A percentile compares a stretch with the other conserved stretches of the same genome.
These are phyloP conservation scores for Aeschynomene evenia DNA, from an alignment of 306 rosid species.

Conservation along the genomic window DNA sequence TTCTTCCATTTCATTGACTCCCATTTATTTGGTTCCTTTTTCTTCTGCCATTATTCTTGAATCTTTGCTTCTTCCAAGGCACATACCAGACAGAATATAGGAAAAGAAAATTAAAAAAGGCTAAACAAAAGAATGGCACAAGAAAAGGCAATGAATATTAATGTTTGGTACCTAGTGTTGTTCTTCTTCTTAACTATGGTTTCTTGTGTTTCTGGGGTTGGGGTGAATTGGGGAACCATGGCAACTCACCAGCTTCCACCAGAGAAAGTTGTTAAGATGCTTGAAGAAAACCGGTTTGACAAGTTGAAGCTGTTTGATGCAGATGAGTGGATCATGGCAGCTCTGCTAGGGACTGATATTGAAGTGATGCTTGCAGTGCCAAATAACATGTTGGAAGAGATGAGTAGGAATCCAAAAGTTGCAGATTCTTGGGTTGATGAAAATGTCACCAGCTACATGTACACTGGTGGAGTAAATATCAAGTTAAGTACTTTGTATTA, in stretches of 20 bases:
- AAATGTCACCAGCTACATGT: constrained; percentile 70
- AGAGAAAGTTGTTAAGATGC: constrained; percentile 66
- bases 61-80: constrained; percentile 39
- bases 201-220: constrained; percentile 44
- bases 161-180: constrained; percentile 13
- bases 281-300: constrained; percentile 65
- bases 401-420: constrained; percentile 56
- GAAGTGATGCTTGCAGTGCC: constrained; percentile 91
- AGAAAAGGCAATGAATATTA: constrained; percentile 22
- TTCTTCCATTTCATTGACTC: constrained; percentile 8
- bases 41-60: constrained; percentile 42
- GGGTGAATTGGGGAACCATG: constrained; percentile 98
- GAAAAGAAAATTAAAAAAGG: not conserved
- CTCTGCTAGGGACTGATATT: constrained; percentile 68
- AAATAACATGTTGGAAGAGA: constrained; percentile 63
- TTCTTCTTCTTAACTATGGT: constrained; percentile 37
- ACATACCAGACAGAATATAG: constrained; percentile 33
- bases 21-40: constrained; percentile 29
- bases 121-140: constrained; percentile 46
- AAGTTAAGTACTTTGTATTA: constrained; percentile 56
- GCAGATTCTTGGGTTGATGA: constrained; percentile 90
- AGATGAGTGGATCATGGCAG: constrained; percentile 69
- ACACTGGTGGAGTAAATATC: constrained; percentile 83
- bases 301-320: constrained; percentile 86
- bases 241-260: constrained; percentile 72